A percentile compares a stretch with the other conserved stretches of the same genome.
Evolutionary conservation across 495 filamentous ascomycete species (phyloP).

Genomic region (Penicillium lagena): DNA sequence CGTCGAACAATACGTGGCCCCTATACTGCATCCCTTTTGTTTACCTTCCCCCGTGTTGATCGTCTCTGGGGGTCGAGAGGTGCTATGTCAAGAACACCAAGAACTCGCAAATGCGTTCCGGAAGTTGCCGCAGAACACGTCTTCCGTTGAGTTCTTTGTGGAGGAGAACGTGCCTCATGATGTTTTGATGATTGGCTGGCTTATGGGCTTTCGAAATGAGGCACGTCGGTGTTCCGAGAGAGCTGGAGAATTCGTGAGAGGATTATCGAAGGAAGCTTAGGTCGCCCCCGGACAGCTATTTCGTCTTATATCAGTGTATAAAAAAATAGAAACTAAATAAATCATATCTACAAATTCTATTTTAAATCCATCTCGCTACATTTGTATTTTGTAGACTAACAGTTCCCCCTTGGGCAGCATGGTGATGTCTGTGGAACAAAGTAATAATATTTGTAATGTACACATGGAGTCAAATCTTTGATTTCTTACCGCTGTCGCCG

Average conservation of each 20-base stretch:
- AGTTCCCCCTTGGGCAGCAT: too few relatives aligned
- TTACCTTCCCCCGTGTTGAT: constrained; percentile 28
- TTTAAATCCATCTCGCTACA: too few relatives aligned
- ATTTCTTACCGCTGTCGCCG: too few relatives aligned
- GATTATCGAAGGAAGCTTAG: too few relatives aligned
- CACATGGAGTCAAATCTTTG: too few relatives aligned
- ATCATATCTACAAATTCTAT: too few relatives aligned
- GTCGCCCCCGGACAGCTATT: too few relatives aligned
- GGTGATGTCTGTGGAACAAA: too few relatives aligned
- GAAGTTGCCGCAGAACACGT: constrained; percentile 10
- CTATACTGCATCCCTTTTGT: constrained; percentile 26
- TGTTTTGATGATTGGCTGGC: constrained; percentile 26
- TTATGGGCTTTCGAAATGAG: constrained; percentile 24
- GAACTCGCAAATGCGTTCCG: constrained; percentile 22
- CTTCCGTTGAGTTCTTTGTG: constrained; percentile 20
- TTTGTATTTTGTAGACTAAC: too few relatives aligned
- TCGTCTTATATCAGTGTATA: too few relatives aligned
- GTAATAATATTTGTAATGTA: too few relatives aligned
- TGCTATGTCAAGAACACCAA: constrained; percentile 27
- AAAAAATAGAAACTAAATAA: too few relatives aligned
- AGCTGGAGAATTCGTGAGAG: constrained; percentile 26
- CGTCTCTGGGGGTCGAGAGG: constrained; percentile 31
- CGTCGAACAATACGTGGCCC: constrained; percentile 22
- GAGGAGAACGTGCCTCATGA: constrained; percentile 31
- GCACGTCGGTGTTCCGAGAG: constrained; percentile 15